Conservation (phyloP, 495 filamentous ascomycete species). For the Bryoglossum gracile region DNA sequence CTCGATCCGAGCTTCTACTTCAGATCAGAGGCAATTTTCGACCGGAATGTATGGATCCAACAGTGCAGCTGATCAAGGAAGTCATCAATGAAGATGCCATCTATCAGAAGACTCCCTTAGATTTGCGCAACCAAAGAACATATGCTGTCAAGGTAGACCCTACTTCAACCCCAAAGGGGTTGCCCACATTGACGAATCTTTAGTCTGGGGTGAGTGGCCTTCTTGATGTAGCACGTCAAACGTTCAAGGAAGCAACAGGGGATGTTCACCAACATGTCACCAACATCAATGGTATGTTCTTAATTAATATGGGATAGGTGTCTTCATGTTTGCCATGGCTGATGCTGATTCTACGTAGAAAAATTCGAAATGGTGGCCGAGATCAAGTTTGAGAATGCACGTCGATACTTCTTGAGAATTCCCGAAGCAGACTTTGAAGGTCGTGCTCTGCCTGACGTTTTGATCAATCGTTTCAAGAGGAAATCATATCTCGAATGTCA, state of each 20-base stretch:
- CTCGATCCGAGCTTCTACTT: constrained; percentile 56
- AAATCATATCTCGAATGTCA: constrained; percentile 75
- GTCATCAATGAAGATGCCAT: constrained; percentile 76
- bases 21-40: constrained; percentile 63
- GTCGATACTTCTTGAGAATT: constrained; percentile 77
- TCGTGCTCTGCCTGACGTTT: constrained; percentile 53
- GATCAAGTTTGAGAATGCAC: constrained; percentile 65
- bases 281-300: constrained; percentile 51
- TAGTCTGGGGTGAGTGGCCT: constrained; percentile 80
- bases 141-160: constrained; percentile 75
- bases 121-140: constrained; percentile 83
- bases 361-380: constrained; percentile 54
- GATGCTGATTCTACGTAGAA: too few relatives aligned
- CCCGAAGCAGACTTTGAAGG: constrained; percentile 55
- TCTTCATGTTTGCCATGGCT: too few relatives aligned
- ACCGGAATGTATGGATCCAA: constrained; percentile 47
- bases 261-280: constrained; percentile 67
- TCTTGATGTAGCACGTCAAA: constrained; percentile 78
- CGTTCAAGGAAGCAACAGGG: constrained; percentile 75
- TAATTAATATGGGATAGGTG: too few relatives aligned
- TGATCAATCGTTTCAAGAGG: constrained; percentile 70
- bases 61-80: constrained; percentile 56
- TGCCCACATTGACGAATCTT: not conserved
- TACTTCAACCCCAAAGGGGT: not conserved
- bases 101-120: constrained; percentile 73